Percentiles rank a stretch among this genome's conserved stretches.
Conservation (phyloP, 306 rosid species). For the Benincasa hispida region DNA sequence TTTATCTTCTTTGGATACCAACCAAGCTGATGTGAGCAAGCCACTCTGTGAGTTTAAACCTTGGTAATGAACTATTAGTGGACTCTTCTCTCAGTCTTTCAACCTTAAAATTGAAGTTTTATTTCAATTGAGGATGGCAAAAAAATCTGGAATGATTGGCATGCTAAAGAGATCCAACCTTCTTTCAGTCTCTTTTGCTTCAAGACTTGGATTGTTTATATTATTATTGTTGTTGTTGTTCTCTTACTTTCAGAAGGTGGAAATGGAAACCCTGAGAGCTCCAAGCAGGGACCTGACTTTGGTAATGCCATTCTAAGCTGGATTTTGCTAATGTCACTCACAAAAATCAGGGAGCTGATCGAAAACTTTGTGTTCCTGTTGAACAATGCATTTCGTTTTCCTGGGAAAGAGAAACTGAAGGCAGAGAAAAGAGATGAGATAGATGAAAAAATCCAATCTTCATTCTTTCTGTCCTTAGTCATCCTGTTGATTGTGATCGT, state of each 20-base stretch:
- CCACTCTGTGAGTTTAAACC: background rate
- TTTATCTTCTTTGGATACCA: background rate
- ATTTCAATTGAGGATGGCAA: too few relatives aligned
- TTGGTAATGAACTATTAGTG: background rate
- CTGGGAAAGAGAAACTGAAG: slow-evolving; percentile 9
- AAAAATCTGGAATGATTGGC: background rate
- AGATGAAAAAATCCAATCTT: slow-evolving; percentile 39
- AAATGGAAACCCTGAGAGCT: slow-evolving; percentile 15
- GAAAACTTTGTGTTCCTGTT: slow-evolving; percentile 34
- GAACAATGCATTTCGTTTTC: slow-evolving; percentile 26
- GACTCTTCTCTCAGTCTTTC: background rate
- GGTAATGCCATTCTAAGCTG: slow-evolving; percentile 19
- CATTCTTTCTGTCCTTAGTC: slow-evolving; percentile 38
- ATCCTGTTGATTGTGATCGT: slow-evolving; percentile 34
- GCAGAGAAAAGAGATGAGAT: slow-evolving; percentile 10
- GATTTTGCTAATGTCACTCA: slow-evolving; percentile 30
- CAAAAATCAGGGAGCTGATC: slow-evolving; percentile 34
- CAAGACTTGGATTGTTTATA: background rate
- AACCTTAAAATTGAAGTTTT: too few relatives aligned
- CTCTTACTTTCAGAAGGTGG: slow-evolving; percentile 7
- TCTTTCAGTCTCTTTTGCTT: background rate
- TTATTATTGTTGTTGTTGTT: background rate
- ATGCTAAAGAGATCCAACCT: background rate
- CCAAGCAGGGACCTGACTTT: slow-evolving; percentile 18
- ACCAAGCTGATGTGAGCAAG: background rate